These are phyloP conservation scores for Claviceps sorghi DNA, from an alignment of 2,329 filamentous ascomycete species.

Conservation along the genomic window DNA sequence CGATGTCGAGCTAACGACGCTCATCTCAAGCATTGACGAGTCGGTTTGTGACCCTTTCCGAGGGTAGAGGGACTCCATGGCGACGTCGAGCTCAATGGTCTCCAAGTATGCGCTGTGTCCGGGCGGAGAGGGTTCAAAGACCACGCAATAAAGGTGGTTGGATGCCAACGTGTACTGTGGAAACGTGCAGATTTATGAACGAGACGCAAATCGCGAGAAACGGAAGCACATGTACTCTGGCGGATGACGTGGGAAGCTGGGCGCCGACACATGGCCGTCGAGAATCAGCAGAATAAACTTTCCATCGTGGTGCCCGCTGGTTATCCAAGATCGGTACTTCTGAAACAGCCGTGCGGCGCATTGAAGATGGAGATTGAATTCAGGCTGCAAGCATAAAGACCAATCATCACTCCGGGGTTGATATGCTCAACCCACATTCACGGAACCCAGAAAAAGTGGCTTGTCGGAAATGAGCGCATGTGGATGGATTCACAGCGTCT, in stretches of 20 bases:
- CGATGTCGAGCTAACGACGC: not conserved
- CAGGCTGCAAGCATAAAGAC: not conserved
- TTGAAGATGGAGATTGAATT: not conserved
- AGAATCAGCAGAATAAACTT: not conserved
- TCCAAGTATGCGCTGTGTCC: not conserved
- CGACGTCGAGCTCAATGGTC: not conserved
- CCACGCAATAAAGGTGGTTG: not conserved
- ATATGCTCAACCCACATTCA: not conserved
- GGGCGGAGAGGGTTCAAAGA: not conserved
- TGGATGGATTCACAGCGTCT: no score
- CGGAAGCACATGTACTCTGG: not conserved
- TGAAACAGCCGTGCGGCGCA: not conserved
- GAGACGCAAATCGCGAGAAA: not conserved
- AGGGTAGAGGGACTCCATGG: no score
- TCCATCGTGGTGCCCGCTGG: not conserved
- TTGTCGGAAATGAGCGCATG: not conserved
- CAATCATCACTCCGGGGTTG: not conserved
- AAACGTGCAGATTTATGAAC: not conserved
- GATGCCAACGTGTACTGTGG: not conserved
- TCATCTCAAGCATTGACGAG: not conserved
- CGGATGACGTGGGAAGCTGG: not conserved
- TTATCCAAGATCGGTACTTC: not conserved
- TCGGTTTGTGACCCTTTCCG: not conserved
- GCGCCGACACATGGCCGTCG: not conserved
- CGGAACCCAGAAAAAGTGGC: no score